Percentiles rank a stretch among this genome's conserved stretches.
phyloP scores from a whole-genome alignment of 75 land plant species.

The Cunninghamia lanceolata region DNA sequence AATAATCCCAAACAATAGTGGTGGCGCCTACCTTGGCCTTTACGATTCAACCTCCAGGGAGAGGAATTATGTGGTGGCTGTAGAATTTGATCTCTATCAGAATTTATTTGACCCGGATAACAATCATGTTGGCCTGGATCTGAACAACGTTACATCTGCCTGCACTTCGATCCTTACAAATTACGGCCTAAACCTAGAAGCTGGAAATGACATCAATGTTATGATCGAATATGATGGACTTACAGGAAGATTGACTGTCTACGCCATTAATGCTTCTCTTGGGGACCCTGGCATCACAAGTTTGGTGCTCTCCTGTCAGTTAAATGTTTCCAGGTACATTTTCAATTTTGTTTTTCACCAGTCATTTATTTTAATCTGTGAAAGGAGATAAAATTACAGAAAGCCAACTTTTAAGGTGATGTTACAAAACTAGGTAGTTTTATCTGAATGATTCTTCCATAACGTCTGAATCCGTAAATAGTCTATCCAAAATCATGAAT shows the following conservation, averaged over 20 bases:
- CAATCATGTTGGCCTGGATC: neutral
- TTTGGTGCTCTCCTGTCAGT: neutral
- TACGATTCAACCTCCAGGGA: neutral
- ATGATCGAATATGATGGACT: neutral
- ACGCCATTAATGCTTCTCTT: neutral
- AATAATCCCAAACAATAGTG: slow-evolving; percentile 14
- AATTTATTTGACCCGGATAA: neutral
- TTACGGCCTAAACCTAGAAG: neutral
- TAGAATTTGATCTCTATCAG: neutral
- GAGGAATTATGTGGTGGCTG: neutral
- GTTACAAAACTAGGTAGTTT: too few relatives aligned
- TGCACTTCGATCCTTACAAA: neutral
- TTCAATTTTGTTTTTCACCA: neutral
- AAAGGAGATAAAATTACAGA: too few relatives aligned
- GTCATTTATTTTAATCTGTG: too few relatives aligned
- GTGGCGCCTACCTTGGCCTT: slow-evolving; percentile 34
- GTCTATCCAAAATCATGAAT: too few relatives aligned
- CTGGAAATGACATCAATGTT: neutral
- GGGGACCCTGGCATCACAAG: neutral
- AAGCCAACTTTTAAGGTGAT: too few relatives aligned
- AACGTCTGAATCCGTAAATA: too few relatives aligned
- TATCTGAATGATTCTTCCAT: too few relatives aligned
- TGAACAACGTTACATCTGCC: neutral
- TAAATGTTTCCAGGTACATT: neutral
- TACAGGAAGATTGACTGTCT: neutral